These are phyloP conservation scores for Microbotryum intermedium DNA, from an alignment of 1,284 basidiomycete genomes.

Conservation along the genomic window DNA sequence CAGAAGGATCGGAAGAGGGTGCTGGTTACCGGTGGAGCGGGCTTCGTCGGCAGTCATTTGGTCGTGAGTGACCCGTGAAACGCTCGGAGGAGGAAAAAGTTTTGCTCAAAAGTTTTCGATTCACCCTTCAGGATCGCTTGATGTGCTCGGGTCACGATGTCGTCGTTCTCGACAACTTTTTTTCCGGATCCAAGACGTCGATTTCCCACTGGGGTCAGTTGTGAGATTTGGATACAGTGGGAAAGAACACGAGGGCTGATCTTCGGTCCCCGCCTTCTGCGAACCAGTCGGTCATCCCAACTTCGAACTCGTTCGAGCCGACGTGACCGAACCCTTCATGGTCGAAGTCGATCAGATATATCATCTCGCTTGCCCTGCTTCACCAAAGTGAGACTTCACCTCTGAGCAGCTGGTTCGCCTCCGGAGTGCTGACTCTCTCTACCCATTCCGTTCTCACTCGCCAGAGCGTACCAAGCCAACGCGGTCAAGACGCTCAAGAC, in stretches of 20 bases:
- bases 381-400: constrained; percentile 48
- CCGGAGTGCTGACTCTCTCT: neutral
- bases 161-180: constrained; percentile 88
- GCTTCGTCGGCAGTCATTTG: constrained; percentile 95
- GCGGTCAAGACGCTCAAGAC: constrained; percentile 96
- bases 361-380: constrained; percentile 91
- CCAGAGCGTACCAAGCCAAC: constrained; percentile 72
- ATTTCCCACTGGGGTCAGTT: constrained; percentile 45
- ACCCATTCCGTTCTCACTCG: constrained; percentile 48
- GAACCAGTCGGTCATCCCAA: constrained; percentile 70
- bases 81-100: constrained; percentile 33
- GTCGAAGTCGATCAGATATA: constrained; percentile 98
- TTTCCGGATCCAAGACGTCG: constrained; percentile 91
- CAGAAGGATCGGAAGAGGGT: constrained; percentile 73
- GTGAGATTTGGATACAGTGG: neutral
- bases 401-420: neutral
- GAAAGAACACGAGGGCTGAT: neutral
- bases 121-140: constrained; percentile 60
- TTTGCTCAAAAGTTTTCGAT: neutral
- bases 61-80: constrained; percentile 22
- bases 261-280: too few species aligned
- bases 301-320: constrained; percentile 94
- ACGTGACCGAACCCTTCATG: constrained; percentile 92
- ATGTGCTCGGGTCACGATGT: constrained; percentile 98
- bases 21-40: constrained; percentile 89